Conservation (phyloP, 208 protist species). For the Endotrypanum monterogeii region DNA sequence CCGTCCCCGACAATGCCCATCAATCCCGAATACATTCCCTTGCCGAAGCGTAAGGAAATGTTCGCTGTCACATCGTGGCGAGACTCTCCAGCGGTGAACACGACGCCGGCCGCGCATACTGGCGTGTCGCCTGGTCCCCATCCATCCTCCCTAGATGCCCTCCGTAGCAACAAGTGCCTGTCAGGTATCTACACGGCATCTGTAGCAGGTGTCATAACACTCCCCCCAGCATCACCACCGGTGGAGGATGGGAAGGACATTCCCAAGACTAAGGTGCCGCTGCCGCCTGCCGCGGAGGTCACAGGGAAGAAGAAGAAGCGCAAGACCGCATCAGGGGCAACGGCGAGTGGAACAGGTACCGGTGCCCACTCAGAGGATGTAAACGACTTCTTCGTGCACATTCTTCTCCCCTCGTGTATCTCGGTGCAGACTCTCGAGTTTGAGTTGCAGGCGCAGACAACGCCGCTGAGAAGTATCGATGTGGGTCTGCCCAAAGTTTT, state of each 20-base stretch:
- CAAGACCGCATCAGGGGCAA: slow-evolving; percentile 7
- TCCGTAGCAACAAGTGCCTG: slow-evolving; percentile 15
- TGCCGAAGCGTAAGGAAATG: slow-evolving; percentile 75
- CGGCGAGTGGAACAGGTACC: background rate
- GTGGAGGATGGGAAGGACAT: slow-evolving; percentile 10
- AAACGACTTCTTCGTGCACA: slow-evolving; percentile 74
- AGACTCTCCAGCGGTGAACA: slow-evolving; percentile 46
- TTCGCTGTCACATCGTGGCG: slow-evolving; percentile 75
- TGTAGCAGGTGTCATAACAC: background rate
- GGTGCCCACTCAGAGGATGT: slow-evolving; percentile 40
- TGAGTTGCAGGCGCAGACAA: slow-evolving; percentile 51
- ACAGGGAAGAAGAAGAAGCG: slow-evolving; percentile 33
- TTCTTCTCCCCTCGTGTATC: slow-evolving; percentile 41
- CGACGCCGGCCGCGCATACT: slow-evolving; percentile 7
- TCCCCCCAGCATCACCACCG: slow-evolving; percentile 6
- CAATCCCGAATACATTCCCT: slow-evolving; percentile 76
- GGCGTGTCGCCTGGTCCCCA: slow-evolving; percentile 13
- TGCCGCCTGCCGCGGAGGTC: slow-evolving; percentile 6
- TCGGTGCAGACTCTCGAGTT: slow-evolving; percentile 45
- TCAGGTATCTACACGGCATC: slow-evolving; percentile 3
- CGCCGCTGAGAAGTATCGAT: slow-evolving; percentile 56
- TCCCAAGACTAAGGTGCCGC: background rate
- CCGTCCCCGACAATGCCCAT: slow-evolving; percentile 38
- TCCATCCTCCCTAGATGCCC: slow-evolving; percentile 12
- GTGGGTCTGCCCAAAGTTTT: slow-evolving; percentile 51